Evolutionary conservation across 208 protist species (phyloP).

Genomic region (Leishmania turanica): DNA sequence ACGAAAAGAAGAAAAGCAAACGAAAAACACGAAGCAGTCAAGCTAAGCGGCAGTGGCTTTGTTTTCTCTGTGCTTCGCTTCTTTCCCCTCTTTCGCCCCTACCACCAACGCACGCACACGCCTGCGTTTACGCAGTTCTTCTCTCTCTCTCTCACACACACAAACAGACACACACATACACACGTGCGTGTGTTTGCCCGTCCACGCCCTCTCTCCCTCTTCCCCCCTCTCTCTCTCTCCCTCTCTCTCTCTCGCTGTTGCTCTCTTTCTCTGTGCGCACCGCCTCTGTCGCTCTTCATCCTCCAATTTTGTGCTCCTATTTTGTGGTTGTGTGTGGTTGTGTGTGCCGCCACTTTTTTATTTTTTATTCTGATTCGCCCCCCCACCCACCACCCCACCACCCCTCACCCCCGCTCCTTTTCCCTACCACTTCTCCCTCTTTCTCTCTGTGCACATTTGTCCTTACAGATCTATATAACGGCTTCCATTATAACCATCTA

Average conservation of each 20-base stretch:
- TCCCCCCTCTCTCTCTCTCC: not conserved
- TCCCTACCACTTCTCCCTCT: not conserved
- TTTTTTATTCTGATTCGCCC: not conserved
- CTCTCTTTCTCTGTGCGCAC: not conserved
- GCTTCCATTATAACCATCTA: not conserved
- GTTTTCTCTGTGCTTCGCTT: constrained; percentile 12
- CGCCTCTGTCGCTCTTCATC: not conserved
- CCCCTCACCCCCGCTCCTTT: no score
- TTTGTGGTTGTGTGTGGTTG: not conserved
- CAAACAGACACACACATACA: no score
- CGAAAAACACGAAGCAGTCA: not conserved
- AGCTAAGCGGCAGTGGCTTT: not conserved
- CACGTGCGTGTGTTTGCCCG: not conserved
- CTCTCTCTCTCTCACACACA: no score
- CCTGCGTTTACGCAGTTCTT: not conserved
- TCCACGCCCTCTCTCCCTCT: not conserved
- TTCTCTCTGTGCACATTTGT: not conserved
- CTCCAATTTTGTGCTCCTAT: not conserved
- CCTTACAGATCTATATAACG: not conserved
- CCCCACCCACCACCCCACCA: no score
- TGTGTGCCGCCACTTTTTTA: not conserved
- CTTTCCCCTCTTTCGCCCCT: not conserved
- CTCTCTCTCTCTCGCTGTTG: not conserved
- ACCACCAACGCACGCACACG: not conserved
- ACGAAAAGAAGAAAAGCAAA: no score